A percentile compares a stretch with the other conserved stretches of the same genome.
Evolutionary conservation across 345 rosid species (phyloP).

Genomic region (Populus tremula): DNA sequence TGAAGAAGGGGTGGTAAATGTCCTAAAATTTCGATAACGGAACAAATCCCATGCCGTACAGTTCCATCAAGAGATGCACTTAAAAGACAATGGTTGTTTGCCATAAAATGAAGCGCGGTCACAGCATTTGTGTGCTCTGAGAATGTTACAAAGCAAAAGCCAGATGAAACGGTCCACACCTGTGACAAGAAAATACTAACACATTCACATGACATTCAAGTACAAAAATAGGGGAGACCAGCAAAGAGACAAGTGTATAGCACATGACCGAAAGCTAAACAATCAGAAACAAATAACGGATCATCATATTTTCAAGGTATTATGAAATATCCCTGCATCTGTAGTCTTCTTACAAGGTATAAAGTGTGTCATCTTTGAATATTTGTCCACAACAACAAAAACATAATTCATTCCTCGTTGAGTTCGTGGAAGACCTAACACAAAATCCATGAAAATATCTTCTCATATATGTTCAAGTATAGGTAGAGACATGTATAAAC

Average conservation of each 20-base stretch:
- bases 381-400: no score
- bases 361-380: no score
- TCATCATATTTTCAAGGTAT: background rate
- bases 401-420: no score
- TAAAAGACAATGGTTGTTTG: conserved; percentile 82
- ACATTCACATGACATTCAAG: background rate
- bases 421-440: no score
- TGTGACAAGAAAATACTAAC: conserved; percentile 30
- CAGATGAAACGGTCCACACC: conserved; percentile 96
- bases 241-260: background rate
- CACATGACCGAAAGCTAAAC: background rate
- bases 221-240: background rate
- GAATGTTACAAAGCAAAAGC: conserved; percentile 93
- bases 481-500: no score
- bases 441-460: no score
- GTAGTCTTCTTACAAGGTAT: no score
- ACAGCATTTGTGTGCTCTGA: conserved; percentile 92
- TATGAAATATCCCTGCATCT: background rate
- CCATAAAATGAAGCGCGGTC: conserved; percentile 91
- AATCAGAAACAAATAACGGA: background rate
- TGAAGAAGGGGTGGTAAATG: conserved; percentile 86
- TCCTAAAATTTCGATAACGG: conserved; percentile 89
- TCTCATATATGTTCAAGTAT: no score
- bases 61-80: conserved; percentile 97
- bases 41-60: conserved; percentile 98